Evolutionary conservation across 768 basidiomycete species (phyloP).

Genomic region (Termitomyces sp.): DNA sequence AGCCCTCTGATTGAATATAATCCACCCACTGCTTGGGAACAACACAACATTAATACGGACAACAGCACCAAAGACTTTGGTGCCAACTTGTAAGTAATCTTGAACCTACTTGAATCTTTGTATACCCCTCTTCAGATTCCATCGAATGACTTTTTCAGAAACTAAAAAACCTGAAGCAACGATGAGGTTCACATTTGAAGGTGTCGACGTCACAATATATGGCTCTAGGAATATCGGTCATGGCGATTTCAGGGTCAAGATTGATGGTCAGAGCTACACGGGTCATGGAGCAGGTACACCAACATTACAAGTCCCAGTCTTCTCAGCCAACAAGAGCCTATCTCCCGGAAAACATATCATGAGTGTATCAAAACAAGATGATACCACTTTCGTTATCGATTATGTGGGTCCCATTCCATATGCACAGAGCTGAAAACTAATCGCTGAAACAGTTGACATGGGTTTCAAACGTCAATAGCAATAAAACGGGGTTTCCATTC

Average conservation of each 20-base stretch:
- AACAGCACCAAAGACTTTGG: neutral
- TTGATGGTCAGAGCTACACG: neutral
- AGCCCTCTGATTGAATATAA: neutral
- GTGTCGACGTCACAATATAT: neutral
- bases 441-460: neutral
- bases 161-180: neutral
- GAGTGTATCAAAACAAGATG: neutral
- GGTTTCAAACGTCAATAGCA: neutral
- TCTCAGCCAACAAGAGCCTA: neutral
- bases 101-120: neutral
- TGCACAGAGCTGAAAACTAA: neutral
- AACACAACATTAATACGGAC: neutral
- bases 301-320: neutral
- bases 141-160: neutral
- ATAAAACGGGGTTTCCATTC: neutral
- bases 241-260: neutral
- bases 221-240: neutral
- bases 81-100: neutral
- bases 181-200: neutral
- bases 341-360: neutral
- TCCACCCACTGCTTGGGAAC: neutral
- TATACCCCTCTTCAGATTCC: neutral
- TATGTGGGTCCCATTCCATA: neutral
- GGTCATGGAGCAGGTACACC: too few relatives aligned
- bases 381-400: neutral